phyloP scores from a whole-genome alignment of 371 early-diverging fungal genomes.

The Apophysomyces variabilis region DNA sequence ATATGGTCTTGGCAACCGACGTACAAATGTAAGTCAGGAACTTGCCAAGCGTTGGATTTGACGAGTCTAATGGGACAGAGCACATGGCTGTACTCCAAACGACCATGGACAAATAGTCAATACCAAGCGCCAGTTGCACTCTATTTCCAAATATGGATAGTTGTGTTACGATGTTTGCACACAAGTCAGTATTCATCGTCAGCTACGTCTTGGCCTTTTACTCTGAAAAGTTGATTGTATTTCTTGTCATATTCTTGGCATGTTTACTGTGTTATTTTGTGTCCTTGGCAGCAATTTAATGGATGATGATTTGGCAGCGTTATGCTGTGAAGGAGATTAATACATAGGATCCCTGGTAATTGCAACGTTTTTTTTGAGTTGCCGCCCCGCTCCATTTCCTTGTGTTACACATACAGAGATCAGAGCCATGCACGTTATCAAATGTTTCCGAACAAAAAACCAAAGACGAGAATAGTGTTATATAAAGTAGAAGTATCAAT shows the following conservation, averaged over 20 bases:
- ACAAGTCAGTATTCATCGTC: neutral
- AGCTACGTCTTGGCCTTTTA: constrained; percentile 6
- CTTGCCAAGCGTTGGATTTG: neutral
- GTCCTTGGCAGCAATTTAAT: neutral
- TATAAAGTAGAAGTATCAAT: neutral
- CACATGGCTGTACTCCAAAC: constrained; percentile 6
- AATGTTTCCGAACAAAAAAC: neutral
- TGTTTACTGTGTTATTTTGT: neutral
- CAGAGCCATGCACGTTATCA: neutral
- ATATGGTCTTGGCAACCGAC: neutral
- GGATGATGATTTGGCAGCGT: neutral
- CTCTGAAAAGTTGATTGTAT: neutral
- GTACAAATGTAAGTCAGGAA: neutral
- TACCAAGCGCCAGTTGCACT: neutral
- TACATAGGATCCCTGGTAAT: constrained; percentile 5
- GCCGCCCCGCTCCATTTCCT: neutral
- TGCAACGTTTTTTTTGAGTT: constrained; percentile 3
- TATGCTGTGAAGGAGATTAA: neutral
- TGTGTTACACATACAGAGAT: constrained; percentile 1
- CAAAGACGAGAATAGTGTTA: neutral
- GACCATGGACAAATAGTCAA: neutral
- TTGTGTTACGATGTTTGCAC: neutral
- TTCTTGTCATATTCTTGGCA: constrained; percentile 5
- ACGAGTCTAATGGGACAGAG: neutral
- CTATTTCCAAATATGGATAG: neutral